These are phyloP conservation scores for Rutstroemia sp. DNA, from an alignment of 2,329 filamentous ascomycete genomes.

Conservation along the genomic window DNA sequence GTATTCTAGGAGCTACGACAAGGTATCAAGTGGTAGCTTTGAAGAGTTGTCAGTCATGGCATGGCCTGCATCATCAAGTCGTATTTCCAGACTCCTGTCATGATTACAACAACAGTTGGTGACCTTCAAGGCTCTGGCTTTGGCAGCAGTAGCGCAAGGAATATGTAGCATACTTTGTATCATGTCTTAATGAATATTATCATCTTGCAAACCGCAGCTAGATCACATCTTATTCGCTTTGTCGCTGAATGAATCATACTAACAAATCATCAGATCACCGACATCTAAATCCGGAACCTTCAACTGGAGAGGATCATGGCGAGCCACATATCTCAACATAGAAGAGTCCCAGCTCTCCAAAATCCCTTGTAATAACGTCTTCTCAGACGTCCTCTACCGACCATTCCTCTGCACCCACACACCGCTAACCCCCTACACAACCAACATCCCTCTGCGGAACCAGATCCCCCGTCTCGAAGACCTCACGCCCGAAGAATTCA, in stretches of 20 bases:
- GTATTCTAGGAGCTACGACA: background rate
- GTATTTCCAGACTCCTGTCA: no score
- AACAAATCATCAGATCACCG: conserved; percentile 20
- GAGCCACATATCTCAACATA: conserved; percentile 64
- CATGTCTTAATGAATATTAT: background rate
- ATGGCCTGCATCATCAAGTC: no score
- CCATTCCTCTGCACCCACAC: conserved; percentile 86
- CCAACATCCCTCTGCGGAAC: conserved; percentile 66
- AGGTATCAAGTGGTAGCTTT: background rate
- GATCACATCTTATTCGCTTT: background rate
- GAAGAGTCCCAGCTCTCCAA: conserved; percentile 42
- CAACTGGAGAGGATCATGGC: conserved; percentile 77
- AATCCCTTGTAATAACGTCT: conserved; percentile 70
- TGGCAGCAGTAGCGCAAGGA: background rate
- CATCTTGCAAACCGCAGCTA: background rate
- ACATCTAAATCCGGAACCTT: conserved; percentile 26
- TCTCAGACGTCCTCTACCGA: conserved; percentile 82
- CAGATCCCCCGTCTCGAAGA: conserved; percentile 62
- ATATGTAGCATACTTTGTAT: background rate
- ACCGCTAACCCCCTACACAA: conserved; percentile 55
- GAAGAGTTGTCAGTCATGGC: background rate
- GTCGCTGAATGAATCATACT: conserved; percentile 1
- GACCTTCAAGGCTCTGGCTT: no score
- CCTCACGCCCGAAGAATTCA: conserved; percentile 67
- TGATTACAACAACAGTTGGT: no score